Evolutionary conservation across 176 grass and related monocot genomes (phyloP).

Genomic region (Carex scoparia): DNA sequence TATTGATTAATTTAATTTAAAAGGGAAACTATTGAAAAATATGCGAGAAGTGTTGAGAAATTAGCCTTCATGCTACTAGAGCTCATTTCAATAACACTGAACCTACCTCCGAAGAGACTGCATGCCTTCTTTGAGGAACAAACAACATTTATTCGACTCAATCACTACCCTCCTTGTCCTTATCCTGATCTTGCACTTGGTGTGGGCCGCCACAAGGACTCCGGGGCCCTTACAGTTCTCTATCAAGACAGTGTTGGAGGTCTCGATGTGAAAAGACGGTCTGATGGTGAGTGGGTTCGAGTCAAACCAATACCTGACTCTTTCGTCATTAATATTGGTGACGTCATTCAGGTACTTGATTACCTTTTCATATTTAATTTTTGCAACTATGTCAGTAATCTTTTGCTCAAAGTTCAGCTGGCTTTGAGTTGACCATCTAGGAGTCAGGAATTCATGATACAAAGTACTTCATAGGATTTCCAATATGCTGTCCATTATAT

Average conservation of each 20-base stretch:
- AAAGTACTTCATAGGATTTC: neutral
- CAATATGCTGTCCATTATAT: neutral
- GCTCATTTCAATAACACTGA: slow-evolving; percentile 56
- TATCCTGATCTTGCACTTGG: slow-evolving; percentile 68
- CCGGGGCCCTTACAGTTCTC: slow-evolving; percentile 59
- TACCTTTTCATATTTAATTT: neutral
- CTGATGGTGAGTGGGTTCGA: slow-evolving; percentile 66
- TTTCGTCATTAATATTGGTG: slow-evolving; percentile 66
- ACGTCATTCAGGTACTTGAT: slow-evolving; percentile 45
- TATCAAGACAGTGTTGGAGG: slow-evolving; percentile 67
- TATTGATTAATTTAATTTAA: neutral
- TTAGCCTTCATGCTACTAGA: slow-evolving; percentile 53
- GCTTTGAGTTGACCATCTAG: too few relatives aligned
- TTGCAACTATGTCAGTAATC: neutral
- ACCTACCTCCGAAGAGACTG: slow-evolving; percentile 35
- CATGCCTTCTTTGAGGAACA: slow-evolving; percentile 64
- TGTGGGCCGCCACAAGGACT: slow-evolving; percentile 72
- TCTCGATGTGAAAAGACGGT: slow-evolving; percentile 54
- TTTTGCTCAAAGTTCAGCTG: neutral
- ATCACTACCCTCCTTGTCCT: slow-evolving; percentile 86
- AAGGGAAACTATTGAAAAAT: slow-evolving; percentile 55
- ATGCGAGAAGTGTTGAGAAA: slow-evolving; percentile 26
- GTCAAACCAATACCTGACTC: slow-evolving; percentile 51
- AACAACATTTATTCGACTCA: slow-evolving; percentile 57
- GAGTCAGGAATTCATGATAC: neutral